Evolutionary conservation across 257 asterid species (phyloP).

Genomic region (Ilex aquifolium): DNA sequence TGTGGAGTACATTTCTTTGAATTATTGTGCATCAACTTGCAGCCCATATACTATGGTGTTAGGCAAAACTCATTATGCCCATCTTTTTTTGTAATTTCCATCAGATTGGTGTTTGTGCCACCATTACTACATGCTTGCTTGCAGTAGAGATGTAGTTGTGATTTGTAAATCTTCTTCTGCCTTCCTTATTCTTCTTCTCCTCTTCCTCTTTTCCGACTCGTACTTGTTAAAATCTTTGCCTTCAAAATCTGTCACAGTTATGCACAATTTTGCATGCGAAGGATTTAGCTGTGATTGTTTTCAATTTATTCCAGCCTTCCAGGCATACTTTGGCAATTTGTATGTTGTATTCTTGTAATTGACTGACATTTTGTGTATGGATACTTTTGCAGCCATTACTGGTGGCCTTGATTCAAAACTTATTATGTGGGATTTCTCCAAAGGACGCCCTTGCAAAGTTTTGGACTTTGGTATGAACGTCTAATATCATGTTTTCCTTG

Average conservation of each 20-base stretch:
- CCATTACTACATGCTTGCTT: too few species aligned
- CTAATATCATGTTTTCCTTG: slow-evolving; percentile 14
- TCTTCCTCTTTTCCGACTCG: too few species aligned
- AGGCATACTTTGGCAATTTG: not conserved
- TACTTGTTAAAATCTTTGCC: not conserved
- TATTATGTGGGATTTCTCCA: slow-evolving; percentile 92
- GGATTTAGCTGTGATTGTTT: not conserved
- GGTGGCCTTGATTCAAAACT: slow-evolving; percentile 97
- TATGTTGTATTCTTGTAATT: not conserved
- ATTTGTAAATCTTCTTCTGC: too few species aligned
- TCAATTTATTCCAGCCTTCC: not conserved
- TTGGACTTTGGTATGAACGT: slow-evolving; percentile 70
- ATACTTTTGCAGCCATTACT: slow-evolving; percentile 54
- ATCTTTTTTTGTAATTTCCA: too few species aligned
- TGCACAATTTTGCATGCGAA: not conserved
- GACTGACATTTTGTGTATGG: slow-evolving; percentile 7
- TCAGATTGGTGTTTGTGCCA: too few species aligned
- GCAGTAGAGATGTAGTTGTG: too few species aligned
- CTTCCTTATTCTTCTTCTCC: too few species aligned
- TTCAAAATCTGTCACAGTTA: not conserved
- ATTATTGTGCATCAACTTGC: too few species aligned
- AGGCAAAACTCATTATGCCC: too few species aligned
- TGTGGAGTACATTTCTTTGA: too few species aligned
- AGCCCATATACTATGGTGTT: too few species aligned
- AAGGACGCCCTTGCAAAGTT: slow-evolving; percentile 64